These are phyloP conservation scores for Trametes villosa DNA, from an alignment of 768 basidiomycete genomes.

Conservation along the genomic window DNA sequence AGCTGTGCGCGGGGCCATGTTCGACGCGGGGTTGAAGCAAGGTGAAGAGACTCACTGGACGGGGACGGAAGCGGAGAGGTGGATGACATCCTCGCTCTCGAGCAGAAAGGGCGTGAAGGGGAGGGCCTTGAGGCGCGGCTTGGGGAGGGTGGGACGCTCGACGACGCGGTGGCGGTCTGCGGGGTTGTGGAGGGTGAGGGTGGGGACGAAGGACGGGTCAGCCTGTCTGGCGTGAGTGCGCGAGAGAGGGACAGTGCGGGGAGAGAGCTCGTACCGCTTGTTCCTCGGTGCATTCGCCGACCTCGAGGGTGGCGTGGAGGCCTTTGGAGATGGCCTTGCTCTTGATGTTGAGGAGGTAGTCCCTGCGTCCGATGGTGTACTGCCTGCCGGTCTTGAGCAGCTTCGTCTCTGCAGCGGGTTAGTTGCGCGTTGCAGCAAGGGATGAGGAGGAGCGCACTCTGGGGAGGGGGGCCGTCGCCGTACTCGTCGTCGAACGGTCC, in stretches of 20 bases:
- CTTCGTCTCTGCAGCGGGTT: slow-evolving; percentile 47
- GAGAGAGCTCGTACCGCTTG: slow-evolving; percentile 53
- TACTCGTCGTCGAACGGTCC: slow-evolving; percentile 28
- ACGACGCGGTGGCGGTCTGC: neutral
- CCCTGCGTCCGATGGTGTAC: slow-evolving; percentile 64
- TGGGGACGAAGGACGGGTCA: slow-evolving; percentile 53
- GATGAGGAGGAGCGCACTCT: slow-evolving; percentile 5
- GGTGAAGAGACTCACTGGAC: slow-evolving; percentile 47
- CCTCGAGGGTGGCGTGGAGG: slow-evolving; percentile 61
- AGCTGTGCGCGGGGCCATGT: no score
- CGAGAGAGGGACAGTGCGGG: neutral
- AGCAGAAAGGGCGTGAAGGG: slow-evolving; percentile 45
- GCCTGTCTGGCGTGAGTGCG: slow-evolving; percentile 40
- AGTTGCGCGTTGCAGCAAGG: neutral
- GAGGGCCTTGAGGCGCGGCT: slow-evolving; percentile 44
- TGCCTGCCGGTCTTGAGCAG: slow-evolving; percentile 62
- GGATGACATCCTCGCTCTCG: slow-evolving; percentile 57
- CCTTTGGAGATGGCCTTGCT: slow-evolving; percentile 68
- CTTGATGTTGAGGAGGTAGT: slow-evolving; percentile 52
- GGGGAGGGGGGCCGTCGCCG: slow-evolving; percentile 7
- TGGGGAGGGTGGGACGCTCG: slow-evolving; percentile 11
- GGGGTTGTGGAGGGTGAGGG: slow-evolving; percentile 12
- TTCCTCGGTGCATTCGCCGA: slow-evolving; percentile 54
- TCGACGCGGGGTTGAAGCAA: neutral
- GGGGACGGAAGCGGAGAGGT: slow-evolving; percentile 46